Base-by-base conservation (phyloP, 2,329 filamentous ascomycete species). In the Monilinia laxa region DNA sequence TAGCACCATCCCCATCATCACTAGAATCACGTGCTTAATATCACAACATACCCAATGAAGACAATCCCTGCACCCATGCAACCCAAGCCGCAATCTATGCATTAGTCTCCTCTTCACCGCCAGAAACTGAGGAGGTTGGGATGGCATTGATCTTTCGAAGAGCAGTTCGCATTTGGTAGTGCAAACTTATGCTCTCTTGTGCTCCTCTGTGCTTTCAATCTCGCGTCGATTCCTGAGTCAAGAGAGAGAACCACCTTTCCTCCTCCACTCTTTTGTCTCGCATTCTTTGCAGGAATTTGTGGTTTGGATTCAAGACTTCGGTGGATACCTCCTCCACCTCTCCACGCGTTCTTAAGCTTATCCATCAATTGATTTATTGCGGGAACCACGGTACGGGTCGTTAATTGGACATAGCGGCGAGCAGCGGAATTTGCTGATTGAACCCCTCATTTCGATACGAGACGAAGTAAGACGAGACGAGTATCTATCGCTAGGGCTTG, bases 361-460 rank as follows among this genome's bases (percentile, higher is more conserved):
- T 64, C 20, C 25, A 49, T 64, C n/a, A 10, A n/a, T 47, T 47
- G 45, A 59, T 59, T 42, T 16, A 45, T 55, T 25, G 54, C 40
- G 42, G 25, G 45, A 25, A 25, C 11, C 14, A 16, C n/a, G 20
- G 63, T 31, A 59, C 54, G 45, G 63, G n/a, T 58, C 63, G n/a
- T 65, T 23, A 49, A 42, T 65, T 59, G 63, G 28, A 65, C 63
- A 65, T 20, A 65, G 63, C 63, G 54, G 63, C n/a, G 31, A 40
- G 40, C 10, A 16, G 12, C 16, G 40, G 40, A 14, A 42, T 16
- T 40, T 11, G 14, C 1, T 40, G 40, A 42, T 42, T 42, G 40
- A 42, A 16, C 40, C 40, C 40, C 40, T 42, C 40, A 16, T 16
- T 40, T 14, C 40, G 40, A 16, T 14, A 42, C 40, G 40, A 7